Conservation (phyloP, 83 land plant species). For the Diphasiastrum complanatum region DNA sequence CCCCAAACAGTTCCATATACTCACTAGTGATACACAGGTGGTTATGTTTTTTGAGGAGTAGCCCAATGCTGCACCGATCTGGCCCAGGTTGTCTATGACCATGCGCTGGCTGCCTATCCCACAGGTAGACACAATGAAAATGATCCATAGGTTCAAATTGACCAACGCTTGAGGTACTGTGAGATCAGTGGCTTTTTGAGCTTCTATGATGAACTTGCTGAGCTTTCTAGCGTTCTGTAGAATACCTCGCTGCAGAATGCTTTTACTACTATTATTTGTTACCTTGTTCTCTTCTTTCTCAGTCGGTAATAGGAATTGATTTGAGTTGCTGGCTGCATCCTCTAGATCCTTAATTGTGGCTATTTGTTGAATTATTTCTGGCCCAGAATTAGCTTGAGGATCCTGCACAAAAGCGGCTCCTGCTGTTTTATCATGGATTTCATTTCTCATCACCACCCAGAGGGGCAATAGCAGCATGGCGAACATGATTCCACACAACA, state of each 20-base stretch:
- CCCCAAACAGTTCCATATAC: constrained; percentile 73
- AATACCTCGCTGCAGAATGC: background rate
- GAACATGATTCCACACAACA: background rate
- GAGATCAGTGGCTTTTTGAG: constrained; percentile 27
- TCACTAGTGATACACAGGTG: constrained; percentile 55
- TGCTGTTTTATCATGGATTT: background rate
- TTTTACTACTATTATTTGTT: too few relatives aligned
- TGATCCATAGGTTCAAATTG: constrained; percentile 45
- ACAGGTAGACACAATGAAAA: constrained; percentile 49
- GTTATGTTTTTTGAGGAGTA: constrained; percentile 39
- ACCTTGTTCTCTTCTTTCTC: too few relatives aligned
- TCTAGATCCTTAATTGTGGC: too few relatives aligned
- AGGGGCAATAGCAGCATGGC: background rate
- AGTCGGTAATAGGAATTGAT: too few relatives aligned
- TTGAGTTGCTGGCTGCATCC: too few relatives aligned
- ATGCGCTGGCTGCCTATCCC: constrained; percentile 62
- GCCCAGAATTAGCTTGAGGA: too few relatives aligned
- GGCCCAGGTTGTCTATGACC: constrained; percentile 62
- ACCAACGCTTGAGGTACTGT: constrained; percentile 48
- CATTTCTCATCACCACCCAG: background rate
- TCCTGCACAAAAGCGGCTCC: too few relatives aligned
- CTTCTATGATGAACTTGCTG: constrained; percentile 8
- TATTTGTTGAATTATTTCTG: too few relatives aligned
- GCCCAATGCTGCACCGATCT: constrained; percentile 63
- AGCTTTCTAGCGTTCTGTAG: background rate